Conservation (phyloP, 495 filamentous ascomycete genomes). For the Lindgomyces ingoldianus region DNA sequence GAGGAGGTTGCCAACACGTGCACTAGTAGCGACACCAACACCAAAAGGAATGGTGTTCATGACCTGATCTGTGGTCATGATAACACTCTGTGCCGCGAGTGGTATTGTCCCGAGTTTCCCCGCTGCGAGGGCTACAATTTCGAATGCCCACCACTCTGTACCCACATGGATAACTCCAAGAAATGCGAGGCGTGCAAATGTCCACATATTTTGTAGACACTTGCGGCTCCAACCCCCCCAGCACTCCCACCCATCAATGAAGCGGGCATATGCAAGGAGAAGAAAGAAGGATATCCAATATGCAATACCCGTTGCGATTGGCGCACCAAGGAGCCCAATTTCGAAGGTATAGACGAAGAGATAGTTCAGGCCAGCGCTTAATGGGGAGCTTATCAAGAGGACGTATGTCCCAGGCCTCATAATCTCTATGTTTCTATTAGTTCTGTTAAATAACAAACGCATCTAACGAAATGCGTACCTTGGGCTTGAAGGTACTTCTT, state of each 20-base stretch:
- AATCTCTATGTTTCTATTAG: slow-evolving; percentile 59
- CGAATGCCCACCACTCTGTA: slow-evolving; percentile 96
- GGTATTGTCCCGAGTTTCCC: slow-evolving; percentile 81
- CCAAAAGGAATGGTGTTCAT: slow-evolving; percentile 94
- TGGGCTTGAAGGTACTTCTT: slow-evolving; percentile 94
- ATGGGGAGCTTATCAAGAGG: slow-evolving; percentile 76
- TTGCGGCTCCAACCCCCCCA: slow-evolving; percentile 80
- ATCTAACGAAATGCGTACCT: slow-evolving; percentile 50
- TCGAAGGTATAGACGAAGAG: slow-evolving; percentile 73
- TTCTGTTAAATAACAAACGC: slow-evolving; percentile 1
- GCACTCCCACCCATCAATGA: slow-evolving; percentile 70
- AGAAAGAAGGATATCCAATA: slow-evolving; percentile 86
- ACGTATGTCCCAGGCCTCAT: slow-evolving; percentile 89
- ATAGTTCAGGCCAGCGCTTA: slow-evolving; percentile 77
- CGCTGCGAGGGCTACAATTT: slow-evolving; percentile 89
- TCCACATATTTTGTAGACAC: slow-evolving; percentile 64
- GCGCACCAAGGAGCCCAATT: slow-evolving; percentile 75
- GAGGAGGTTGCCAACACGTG: slow-evolving; percentile 80
- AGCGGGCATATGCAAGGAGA: slow-evolving; percentile 73
- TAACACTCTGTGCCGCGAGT: slow-evolving; percentile 84
- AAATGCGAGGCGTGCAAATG: slow-evolving; percentile 74
- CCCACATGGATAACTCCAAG: slow-evolving; percentile 87
- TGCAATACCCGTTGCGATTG: slow-evolving; percentile 77
- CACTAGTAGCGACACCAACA: slow-evolving; percentile 78
- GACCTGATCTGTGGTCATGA: slow-evolving; percentile 92